Percentiles rank a stretch among this genome's conserved stretches.
Evolutionary conservation across 1,139 yeast species (phyloP).

Genomic region (Kodamaea sp.): DNA sequence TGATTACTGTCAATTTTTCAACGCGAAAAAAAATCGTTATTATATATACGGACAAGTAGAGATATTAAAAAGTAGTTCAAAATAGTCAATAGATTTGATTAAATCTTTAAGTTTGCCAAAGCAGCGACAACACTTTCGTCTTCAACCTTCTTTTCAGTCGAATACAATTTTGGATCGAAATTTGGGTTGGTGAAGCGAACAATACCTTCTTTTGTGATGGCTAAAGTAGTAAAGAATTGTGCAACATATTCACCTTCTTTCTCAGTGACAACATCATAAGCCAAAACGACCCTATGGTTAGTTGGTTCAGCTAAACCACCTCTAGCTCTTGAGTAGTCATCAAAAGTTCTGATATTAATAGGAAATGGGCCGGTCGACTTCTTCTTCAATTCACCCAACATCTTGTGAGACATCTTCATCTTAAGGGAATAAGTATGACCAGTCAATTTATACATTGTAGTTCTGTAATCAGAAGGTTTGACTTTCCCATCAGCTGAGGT

Average conservation of each 20-base stretch:
- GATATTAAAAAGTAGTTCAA: no score
- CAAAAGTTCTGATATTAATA: slow-evolving; percentile 61
- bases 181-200: slow-evolving; percentile 63
- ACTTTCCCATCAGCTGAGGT: slow-evolving; percentile 70
- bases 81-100: no score
- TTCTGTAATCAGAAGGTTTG: slow-evolving; percentile 55
- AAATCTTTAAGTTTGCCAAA: not conserved
- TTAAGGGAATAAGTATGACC: slow-evolving; percentile 67
- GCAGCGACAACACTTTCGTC: slow-evolving; percentile 33
- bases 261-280: slow-evolving; percentile 68
- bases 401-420: slow-evolving; percentile 68
- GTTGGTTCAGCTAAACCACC: slow-evolving; percentile 75
- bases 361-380: slow-evolving; percentile 67
- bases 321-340: slow-evolving; percentile 68
- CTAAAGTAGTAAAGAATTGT: slow-evolving; percentile 75
- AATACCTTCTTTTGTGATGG: slow-evolving; percentile 69
- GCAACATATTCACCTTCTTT: slow-evolving; percentile 68
- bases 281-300: slow-evolving; percentile 63
- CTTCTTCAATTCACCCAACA: slow-evolving; percentile 60
- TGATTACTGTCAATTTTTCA: no score
- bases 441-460: slow-evolving; percentile 71
- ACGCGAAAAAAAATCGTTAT: no score
- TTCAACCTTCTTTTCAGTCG: slow-evolving; percentile 55
- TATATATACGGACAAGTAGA: no score
- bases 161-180: slow-evolving; percentile 47